Base-by-base conservation (phyloP, 1,139 yeast species). In the Chernovozyma aurita region DNA sequence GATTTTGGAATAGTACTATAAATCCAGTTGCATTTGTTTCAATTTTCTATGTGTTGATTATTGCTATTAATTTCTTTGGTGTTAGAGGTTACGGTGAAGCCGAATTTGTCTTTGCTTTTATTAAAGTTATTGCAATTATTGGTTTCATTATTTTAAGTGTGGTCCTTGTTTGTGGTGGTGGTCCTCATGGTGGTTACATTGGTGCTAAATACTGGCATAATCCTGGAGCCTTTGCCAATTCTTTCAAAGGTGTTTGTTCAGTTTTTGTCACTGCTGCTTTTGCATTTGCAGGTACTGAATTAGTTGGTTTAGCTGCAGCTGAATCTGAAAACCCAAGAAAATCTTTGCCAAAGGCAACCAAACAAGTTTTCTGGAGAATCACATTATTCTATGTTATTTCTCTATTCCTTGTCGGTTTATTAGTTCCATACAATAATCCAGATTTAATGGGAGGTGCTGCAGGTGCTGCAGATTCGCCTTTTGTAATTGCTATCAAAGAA, bases 71-170 rank as follows among this genome's bases (percentile, higher is more conserved):
- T 41, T 43, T 62, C 26, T 60, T 61, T 42, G 68, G 67, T n/a
- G 65, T 61, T 11, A 53, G 46, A 41, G 66, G 67, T 13, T 61
- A 61, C 40, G 67, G 67, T 37, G 68, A 61, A 45, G 63, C 59
- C 6, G 69, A 63, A 44, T 49, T 53, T 34, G 44, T 55, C 2
- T 55, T 62, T 38, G 52, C 64, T 31, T 38, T 59, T 26, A 49
- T 60, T 29, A 63, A 63, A 43, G 57, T 63, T 21, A 29, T 48
- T 20, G 64, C 65, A 33, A 62, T 63, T 32, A 37, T 56, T 24
- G 65, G 65, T 9, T 63, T 63, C 41, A 50, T 60, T 31, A 54
- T 63, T 20, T 43, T 62, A 14, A 54, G 38, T 33, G 33, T 40
- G 3, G 43, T 62, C 16, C 52, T 63, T 28, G 62, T 59, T 15